Evolutionary conservation across 495 filamentous ascomycete species (phyloP), one percentile per base, ranked within the genome.

Genomic region (Aspergillus coremiiformis): DNA sequence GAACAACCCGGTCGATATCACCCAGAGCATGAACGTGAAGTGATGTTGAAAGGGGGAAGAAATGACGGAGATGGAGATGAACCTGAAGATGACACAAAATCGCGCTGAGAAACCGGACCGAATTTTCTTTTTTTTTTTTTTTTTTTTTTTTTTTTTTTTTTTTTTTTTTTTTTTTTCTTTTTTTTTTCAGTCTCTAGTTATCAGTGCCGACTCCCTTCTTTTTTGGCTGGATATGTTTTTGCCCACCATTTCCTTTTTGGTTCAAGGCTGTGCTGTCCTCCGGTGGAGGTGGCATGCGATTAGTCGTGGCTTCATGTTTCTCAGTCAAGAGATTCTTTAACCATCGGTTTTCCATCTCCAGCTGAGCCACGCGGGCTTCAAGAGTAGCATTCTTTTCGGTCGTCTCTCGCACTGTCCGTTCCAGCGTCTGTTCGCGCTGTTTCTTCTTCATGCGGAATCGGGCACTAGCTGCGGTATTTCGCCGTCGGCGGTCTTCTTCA

Each of bases 361-460:
- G 73, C 58, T 90, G 84, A 47, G 82, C 81, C 44, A 98, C 89
- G 37, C 86, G 83, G 45, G 83, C 78, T 67, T 97, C 93, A 11
- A 98, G 78, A 10, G 71, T 72, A 10, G 72, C 73, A 37, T 94
- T 87, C 71, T 91, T 90, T 30, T 95, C 92, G 7, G 79, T 81
- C 65, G 95, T 89, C 59, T 96, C 93, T 69, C 94, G 92, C 52
- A 93, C 86, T 41, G 83, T 83, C 49, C 84, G 84, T 73, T 97
- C 93, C 52, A 98, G 85, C 3, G 86, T 85, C 65, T 93, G 87
- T 73, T 98, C 93, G 48, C 93, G 87, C 71, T 95, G 89, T 81
- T 98, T 98, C 88, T 98, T 98, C 82, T 98, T 98, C 62, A 95
- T 83, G 51, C 93, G 87, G 81, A 98, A 98, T 48, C 93, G 86